Percentiles rank a stretch among this genome's conserved stretches.
Evolutionary conservation across 2,329 filamentous ascomycete species (phyloP).

Genomic region (Fusarium buxicola): DNA sequence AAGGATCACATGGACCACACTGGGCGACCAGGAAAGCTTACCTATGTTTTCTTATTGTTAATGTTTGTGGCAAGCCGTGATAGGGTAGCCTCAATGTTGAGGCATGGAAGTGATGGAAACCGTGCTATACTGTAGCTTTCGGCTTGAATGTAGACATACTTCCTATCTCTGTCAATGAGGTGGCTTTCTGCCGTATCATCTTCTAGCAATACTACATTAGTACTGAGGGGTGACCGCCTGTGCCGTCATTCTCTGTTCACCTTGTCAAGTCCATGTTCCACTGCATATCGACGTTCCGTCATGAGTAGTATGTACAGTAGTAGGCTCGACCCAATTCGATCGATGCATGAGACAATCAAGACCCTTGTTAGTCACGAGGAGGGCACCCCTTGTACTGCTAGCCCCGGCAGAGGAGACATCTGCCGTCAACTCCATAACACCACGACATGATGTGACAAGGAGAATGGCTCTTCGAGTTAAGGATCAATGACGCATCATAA

Average conservation of each 20-base stretch:
- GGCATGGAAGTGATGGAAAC: no score
- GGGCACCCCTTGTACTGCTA: constrained; percentile 17
- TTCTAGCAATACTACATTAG: not conserved
- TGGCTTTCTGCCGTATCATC: not conserved
- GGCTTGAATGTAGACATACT: not conserved
- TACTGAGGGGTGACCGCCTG: not conserved
- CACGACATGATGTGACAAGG: constrained; percentile 13
- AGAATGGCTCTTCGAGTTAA: not conserved
- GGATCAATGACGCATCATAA: not conserved
- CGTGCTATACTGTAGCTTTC: no score
- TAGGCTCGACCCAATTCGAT: not conserved
- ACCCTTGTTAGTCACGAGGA: constrained; percentile 31
- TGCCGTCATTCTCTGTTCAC: constrained; percentile 21
- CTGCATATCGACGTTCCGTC: constrained; percentile 21
- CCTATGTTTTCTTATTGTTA: no score
- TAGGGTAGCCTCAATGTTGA: not conserved
- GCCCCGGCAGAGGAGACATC: constrained; percentile 32
- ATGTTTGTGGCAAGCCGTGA: no score
- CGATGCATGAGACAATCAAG: not conserved
- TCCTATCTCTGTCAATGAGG: not conserved
- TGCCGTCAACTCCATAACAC: constrained; percentile 34
- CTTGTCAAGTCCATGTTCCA: constrained; percentile 32
- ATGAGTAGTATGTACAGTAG: constrained; percentile 10
- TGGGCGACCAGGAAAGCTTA: no score
- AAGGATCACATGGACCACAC: constrained; percentile 30